phyloP scores from a whole-genome alignment of 306 rosid species.

The Canavalia ensiformis region DNA sequence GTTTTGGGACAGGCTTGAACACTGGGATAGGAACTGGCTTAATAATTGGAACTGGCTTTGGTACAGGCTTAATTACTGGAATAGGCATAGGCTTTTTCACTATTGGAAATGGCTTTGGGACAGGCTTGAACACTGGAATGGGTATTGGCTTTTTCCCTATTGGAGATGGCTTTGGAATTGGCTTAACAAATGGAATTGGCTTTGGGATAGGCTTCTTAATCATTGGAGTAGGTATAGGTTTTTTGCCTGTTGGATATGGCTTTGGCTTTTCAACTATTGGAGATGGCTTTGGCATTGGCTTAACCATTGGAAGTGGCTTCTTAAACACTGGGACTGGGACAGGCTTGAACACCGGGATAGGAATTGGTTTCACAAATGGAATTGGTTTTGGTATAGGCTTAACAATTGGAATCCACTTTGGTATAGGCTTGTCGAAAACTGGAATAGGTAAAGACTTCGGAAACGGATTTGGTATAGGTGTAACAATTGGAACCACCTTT shows the following conservation, averaged over 20 bases:
- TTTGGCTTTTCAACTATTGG: no score
- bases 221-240: no score
- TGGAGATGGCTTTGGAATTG: neutral
- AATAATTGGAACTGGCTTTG: neutral
- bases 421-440: neutral
- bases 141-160: neutral
- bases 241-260: no score
- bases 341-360: neutral
- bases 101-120: neutral
- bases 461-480: neutral
- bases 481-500: neutral
- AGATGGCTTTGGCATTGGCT: no score
- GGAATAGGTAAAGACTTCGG: neutral
- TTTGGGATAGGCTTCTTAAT: neutral
- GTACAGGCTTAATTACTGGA: neutral
- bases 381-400: neutral
- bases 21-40: neutral
- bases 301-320: no score
- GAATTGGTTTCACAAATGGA: neutral
- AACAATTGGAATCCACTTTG: neutral
- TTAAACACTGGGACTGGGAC: neutral
- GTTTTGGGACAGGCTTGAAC: neutral
- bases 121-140: neutral
- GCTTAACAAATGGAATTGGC: neutral
- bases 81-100: neutral